These are phyloP conservation scores for Phallus indusiatus DNA, from an alignment of 768 basidiomycete species.

Conservation along the genomic window DNA sequence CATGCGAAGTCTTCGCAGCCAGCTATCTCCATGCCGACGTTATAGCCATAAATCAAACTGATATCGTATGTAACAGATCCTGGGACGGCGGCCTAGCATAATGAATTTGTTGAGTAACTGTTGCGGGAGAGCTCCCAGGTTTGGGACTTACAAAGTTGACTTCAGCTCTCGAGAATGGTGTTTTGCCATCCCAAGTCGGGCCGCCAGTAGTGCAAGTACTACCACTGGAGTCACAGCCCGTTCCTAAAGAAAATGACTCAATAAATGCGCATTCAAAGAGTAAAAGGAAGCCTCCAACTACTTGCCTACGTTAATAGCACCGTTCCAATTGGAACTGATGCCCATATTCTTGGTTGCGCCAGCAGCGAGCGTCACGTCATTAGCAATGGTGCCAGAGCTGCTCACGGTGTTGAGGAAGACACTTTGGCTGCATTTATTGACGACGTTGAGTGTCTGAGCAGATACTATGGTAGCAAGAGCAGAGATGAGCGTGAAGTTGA, in stretches of 20 bases:
- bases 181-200: not conserved
- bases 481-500: slow-evolving; percentile 13
- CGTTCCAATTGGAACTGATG: slow-evolving; percentile 1
- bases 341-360: slow-evolving; percentile 19
- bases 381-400: slow-evolving; percentile 20
- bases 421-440: slow-evolving; percentile 17
- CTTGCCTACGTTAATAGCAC: slow-evolving; percentile 5
- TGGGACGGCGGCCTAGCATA: not conserved
- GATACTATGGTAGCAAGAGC: slow-evolving; percentile 15
- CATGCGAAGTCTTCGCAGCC: not conserved
- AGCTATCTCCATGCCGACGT: slow-evolving; percentile 3
- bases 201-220: slow-evolving; percentile 2
- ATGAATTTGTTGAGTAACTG: not conserved
- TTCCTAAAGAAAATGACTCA: not conserved
- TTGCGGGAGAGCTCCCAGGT: no score
- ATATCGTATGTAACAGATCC: slow-evolving; percentile 1
- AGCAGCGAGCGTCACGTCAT: slow-evolving; percentile 18
- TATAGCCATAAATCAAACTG: slow-evolving; percentile 6
- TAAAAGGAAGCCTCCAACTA: not conserved
- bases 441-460: slow-evolving; percentile 23
- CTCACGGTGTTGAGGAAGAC: slow-evolving; percentile 23
- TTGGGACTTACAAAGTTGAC: not conserved
- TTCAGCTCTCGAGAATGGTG: slow-evolving; percentile 3
- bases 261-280: not conserved
- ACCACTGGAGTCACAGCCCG: not conserved